Base-by-base conservation (phyloP, 805 yeast species). In the Saccharomycopsis selenospora region DNA sequence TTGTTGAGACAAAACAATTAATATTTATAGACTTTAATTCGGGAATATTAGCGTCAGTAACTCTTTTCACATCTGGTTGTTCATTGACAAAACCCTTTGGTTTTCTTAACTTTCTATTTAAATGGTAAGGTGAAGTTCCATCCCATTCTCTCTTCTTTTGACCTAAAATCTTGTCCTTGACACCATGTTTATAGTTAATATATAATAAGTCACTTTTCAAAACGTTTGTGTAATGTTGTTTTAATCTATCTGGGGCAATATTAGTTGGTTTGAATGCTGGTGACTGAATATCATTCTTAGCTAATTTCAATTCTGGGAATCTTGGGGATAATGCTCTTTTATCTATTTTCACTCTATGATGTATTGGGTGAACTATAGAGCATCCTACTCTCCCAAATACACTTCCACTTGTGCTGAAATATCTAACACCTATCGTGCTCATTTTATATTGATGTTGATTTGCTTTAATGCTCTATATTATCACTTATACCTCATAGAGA, bases 351-450 rank as follows among this genome's bases (percentile, higher is more conserved):
- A 91, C 85, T 51, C 78, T 74, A 66, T 93, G 99, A 65, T 93
- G 99, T 13, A 91, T 95, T 1, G 99, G 98, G 45, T 83, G 77
- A 30, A 87, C 90, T 45, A 86, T 75, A 36, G 95, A 83, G 63
- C 75, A 77, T 26, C 79, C 83, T 44, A 75, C 75, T 63, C 68
- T 75, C 50, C 66, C 66, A 33, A 59, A 66, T 45, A 57, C 68
- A 53, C 59, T 53, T 61, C 62, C 67, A 64, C 53, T 58, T 33
- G 55, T 49, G 38, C 63, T 58, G 47, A 67, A 61, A 7, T 18
- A 28, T 42, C 55, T 44, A 14, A 41, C 42, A 11, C 46, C 29
- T 11, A 22, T 14, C 18, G 38, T 33, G 38, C 17, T 33, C 38
- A 33, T 33, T n/a, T n/a, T n/a, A n/a, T n/a, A n/a, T n/a, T n/a